Percentiles rank a stretch among this genome's conserved stretches.
Conservation (phyloP, 225 moss, liverwort and hornwort genomes). For the Takakia lepidozioides region DNA sequence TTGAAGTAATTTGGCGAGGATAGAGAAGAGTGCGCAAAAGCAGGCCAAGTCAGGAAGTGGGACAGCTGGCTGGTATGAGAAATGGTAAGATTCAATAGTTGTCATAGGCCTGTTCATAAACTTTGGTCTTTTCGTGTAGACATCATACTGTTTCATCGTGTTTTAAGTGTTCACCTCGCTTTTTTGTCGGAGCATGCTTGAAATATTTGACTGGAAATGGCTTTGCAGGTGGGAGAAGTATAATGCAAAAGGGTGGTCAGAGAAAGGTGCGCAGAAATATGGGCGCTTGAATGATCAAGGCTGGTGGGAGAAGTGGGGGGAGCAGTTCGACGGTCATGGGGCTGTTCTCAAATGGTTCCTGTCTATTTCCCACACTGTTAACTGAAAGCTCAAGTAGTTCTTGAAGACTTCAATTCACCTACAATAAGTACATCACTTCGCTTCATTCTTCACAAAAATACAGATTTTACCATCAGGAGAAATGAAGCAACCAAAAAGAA, state of each 20-base stretch:
- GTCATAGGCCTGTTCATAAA: no score
- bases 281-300: conserved; percentile 95
- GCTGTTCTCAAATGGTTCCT: conserved; percentile 94
- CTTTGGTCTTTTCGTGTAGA: no score
- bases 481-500: no score
- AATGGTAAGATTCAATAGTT: conserved; percentile 83
- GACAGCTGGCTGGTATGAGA: conserved; percentile 96
- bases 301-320: conserved; percentile 99
- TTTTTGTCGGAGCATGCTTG: no score
- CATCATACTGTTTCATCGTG: no score
- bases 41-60: conserved; percentile 96
- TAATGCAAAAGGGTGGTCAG: conserved; percentile 96
- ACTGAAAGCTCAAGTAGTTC: background rate
- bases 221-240: conserved; percentile 90
- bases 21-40: conserved; percentile 96
- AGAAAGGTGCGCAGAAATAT: conserved; percentile 98
- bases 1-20: conserved; percentile 82
- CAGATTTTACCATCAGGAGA: no score
- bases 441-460: background rate
- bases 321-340: conserved; percentile 93
- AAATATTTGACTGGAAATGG: no score
- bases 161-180: no score
- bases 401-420: no score
- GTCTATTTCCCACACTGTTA: no score
- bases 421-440: no score